Conservation (phyloP, 2,329 filamentous ascomycete genomes). For the Colletotrichum lupini region DNA sequence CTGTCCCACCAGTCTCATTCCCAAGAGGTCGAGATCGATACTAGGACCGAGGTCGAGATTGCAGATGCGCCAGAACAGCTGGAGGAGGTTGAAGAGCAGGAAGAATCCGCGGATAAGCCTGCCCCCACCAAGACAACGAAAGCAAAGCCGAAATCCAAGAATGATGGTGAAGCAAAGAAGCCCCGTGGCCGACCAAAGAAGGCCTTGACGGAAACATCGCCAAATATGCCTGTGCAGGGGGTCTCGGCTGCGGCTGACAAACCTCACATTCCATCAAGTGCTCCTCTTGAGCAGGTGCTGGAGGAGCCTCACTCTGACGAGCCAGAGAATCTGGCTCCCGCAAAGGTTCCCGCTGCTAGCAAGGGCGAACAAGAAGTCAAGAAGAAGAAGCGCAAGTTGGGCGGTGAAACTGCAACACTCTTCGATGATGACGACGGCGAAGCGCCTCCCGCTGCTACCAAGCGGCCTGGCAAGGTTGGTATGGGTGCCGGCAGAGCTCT, state of each 20-base stretch:
- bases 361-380: slow-evolving; percentile 53
- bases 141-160: slow-evolving; percentile 39
- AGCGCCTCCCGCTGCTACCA: slow-evolving; percentile 40
- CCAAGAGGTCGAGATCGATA: slow-evolving; percentile 26
- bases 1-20: slow-evolving; percentile 20
- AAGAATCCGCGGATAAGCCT: slow-evolving; percentile 32
- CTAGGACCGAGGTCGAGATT: neutral
- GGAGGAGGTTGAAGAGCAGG: slow-evolving; percentile 27
- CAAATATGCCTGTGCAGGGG: slow-evolving; percentile 51
- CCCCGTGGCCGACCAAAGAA: slow-evolving; percentile 60
- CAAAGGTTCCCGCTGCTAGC: slow-evolving; percentile 39
- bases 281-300: slow-evolving; percentile 50
- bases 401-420: slow-evolving; percentile 71
- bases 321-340: slow-evolving; percentile 43
- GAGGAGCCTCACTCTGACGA: slow-evolving; percentile 47
- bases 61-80: slow-evolving; percentile 3
- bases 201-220: slow-evolving; percentile 56
- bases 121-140: slow-evolving; percentile 35
- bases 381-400: slow-evolving; percentile 80
- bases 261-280: slow-evolving; percentile 47
- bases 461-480: slow-evolving; percentile 48
- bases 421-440: slow-evolving; percentile 76
- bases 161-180: slow-evolving; percentile 43
- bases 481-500: slow-evolving; percentile 38
- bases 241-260: slow-evolving; percentile 35